Conservation (phyloP, 331 rosid species). For the Malus hybrid region DNA sequence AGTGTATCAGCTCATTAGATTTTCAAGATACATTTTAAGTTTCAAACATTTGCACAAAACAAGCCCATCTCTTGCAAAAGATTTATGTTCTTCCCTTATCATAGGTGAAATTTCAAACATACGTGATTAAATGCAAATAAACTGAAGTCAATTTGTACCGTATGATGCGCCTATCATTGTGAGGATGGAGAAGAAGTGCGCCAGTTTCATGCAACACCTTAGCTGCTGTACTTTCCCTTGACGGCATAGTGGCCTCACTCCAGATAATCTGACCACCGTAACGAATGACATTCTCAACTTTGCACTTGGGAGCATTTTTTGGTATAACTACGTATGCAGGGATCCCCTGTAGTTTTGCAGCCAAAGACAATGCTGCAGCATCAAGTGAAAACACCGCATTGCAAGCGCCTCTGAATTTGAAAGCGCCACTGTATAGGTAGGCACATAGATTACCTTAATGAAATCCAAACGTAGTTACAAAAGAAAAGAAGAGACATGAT, state of each 20-base stretch:
- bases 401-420: conserved; percentile 91
- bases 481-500: background rate
- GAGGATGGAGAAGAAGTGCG: conserved; percentile 72
- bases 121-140: background rate
- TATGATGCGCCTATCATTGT: conserved; percentile 68
- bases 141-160: conserved; percentile 33
- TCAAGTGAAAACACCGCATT: conserved; percentile 82
- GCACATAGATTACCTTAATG: background rate
- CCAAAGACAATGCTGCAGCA: conserved; percentile 94
- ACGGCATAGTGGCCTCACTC: conserved; percentile 58
- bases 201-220: conserved; percentile 73
- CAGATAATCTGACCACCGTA: conserved; percentile 78
- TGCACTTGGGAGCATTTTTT: conserved; percentile 71
- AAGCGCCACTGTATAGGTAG: conserved; percentile 54
- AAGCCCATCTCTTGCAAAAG: background rate
- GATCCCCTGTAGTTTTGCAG: conserved; percentile 73
- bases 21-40: background rate
- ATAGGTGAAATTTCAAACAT: background rate
- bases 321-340: conserved; percentile 83
- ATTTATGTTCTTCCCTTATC: background rate
- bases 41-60: background rate
- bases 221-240: conserved; percentile 59
- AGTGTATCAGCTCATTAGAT: background rate
- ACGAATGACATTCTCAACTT: conserved; percentile 75
- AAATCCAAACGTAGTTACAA: background rate